Base-by-base conservation (phyloP, 2,329 filamentous ascomycete genomes). In the Colletotrichum ledebouriae region DNA sequence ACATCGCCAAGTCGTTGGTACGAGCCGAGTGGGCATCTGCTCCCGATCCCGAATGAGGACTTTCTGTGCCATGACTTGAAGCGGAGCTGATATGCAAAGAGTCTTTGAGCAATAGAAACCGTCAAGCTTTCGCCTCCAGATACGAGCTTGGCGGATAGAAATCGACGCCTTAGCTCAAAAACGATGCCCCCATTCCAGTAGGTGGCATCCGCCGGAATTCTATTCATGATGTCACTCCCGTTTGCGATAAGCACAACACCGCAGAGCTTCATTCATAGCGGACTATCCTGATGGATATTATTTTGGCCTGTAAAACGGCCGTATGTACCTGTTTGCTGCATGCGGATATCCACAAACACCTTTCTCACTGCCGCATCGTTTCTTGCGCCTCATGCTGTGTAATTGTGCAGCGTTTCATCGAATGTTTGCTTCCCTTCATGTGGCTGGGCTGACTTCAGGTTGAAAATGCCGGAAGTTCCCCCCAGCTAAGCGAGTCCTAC, bases 1-100 rank as follows among this genome's bases (percentile, higher is more conserved):
- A 63, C 39, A 56, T 47, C 29, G 59, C 50, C 59, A 56, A 63
- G 50, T 63, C 59, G 29, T 22, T 37, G 17, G 39, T 42, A n/a
- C 47, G 22, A 53, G 49, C 33, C n/a, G 46, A 1, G 22, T n/a
- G 17, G n/a, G n/a, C 49, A 34, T 37, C 59, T 47, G 59, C 47
- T 17, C 44, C 22, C 59, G 59, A 37, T 44, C 22, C n/a, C 37
- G 10, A 53, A n/a, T 39, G 29, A 47, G 13, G n/a, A 17, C 12
- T 17, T 42, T 37, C 11, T 53, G 22, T 53, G 22, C 33, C 37
- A 53, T 11, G 39, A 11, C 39, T 25, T 25, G 49, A 52, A 20
- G 34, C 25, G 59, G 47, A 42, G 52, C 39, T 53, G 59, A 53
- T 53, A 25, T 20, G 11, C 59, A 12, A 41, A 15, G 59, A 33